Conservation (phyloP, 176 grass and related monocot species). For the Cenchrus americanus region DNA sequence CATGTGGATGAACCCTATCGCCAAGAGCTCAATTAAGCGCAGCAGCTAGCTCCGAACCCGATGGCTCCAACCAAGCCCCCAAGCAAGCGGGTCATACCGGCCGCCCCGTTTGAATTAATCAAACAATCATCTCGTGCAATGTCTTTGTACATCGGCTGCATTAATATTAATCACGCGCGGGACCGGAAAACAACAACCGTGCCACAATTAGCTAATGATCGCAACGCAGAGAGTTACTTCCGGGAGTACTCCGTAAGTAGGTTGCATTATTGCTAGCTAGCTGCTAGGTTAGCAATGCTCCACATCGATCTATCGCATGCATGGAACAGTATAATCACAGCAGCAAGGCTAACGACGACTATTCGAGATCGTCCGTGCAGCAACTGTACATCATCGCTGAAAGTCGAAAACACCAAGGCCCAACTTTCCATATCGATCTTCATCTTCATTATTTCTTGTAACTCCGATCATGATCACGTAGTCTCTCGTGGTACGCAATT, state of each 20-base stretch:
- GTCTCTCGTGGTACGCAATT: neutral
- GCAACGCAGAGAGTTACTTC: neutral
- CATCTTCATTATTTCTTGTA: neutral
- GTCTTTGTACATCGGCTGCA: too few relatives aligned
- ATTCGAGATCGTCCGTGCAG: neutral
- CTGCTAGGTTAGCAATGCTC: neutral
- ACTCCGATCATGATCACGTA: neutral
- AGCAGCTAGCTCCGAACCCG: neutral
- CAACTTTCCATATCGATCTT: neutral
- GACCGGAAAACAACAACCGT: neutral
- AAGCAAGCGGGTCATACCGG: too few relatives aligned
- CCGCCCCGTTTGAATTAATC: too few relatives aligned
- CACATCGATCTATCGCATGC: neutral
- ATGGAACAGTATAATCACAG: neutral
- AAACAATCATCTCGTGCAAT: too few relatives aligned
- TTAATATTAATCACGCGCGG: neutral
- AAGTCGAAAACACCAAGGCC: neutral
- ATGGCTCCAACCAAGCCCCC: too few relatives aligned
- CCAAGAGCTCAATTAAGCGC: neutral
- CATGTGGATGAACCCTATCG: neutral
- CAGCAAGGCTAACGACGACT: neutral
- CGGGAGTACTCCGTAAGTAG: accelerated
- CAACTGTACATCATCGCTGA: too few relatives aligned
- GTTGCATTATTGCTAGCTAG: too few relatives aligned
- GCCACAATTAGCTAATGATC: neutral